Percentiles rank a stretch among this genome's conserved stretches.
Evolutionary conservation across 768 basidiomycete genomes (phyloP).

Genomic region (Tulasnella sp.): DNA sequence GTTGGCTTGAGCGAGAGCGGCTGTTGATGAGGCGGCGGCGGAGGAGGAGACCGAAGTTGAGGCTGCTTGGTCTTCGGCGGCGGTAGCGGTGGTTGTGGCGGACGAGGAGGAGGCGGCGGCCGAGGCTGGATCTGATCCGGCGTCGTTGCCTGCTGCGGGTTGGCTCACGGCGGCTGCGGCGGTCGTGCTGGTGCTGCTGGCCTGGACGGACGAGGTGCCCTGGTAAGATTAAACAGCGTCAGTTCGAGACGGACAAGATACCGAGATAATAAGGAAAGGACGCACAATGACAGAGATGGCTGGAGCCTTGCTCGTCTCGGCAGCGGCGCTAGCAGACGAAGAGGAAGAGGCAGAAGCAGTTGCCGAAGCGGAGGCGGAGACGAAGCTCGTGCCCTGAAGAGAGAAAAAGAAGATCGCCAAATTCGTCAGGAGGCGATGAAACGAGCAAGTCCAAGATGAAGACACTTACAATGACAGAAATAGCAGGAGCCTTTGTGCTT

Average conservation of each 20-base stretch:
- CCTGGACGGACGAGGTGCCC: neutral
- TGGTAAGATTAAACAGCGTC: neutral
- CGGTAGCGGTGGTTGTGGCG: neutral
- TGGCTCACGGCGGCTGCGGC: neutral
- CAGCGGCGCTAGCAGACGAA: no score
- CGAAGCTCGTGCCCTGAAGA: neutral
- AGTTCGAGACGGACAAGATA: no score
- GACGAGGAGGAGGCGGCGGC: neutral
- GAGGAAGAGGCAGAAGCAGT: neutral
- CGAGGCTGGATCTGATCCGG: neutral
- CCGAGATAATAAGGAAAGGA: no score
- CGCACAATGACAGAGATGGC: constrained; percentile 10
- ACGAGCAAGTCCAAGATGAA: neutral
- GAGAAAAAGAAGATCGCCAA: no score
- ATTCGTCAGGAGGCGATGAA: neutral
- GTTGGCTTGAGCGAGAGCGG: neutral
- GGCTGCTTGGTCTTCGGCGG: constrained; percentile 11
- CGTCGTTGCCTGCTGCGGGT: constrained; percentile 1
- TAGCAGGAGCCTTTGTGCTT: neutral
- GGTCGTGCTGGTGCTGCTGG: neutral
- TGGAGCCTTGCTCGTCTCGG: neutral
- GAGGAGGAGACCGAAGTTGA: neutral
- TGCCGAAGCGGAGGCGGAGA: neutral
- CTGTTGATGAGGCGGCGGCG: neutral
- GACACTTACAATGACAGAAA: constrained; percentile 8